Percentiles rank a stretch among this genome's conserved stretches.
These are phyloP conservation scores for Termitomyces sp. DNA, from an alignment of 768 basidiomycete species.

Conservation along the genomic window DNA sequence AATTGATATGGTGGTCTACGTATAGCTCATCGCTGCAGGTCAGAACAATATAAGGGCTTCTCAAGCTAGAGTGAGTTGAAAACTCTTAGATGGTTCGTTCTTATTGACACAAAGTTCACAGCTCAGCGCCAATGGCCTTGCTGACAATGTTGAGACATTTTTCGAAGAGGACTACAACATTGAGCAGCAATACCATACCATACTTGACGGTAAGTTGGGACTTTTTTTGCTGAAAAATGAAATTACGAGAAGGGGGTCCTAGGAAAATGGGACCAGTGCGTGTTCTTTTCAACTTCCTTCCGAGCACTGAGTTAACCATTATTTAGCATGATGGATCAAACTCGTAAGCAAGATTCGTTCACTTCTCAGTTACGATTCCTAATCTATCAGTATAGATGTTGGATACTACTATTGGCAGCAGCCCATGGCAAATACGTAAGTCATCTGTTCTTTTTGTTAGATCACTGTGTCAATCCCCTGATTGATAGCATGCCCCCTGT, in stretches of 20 bases:
- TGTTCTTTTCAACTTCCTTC: background rate
- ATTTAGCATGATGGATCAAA: constrained; percentile 64
- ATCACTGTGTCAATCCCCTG: background rate
- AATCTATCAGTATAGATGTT: constrained; percentile 29
- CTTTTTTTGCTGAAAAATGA: background rate
- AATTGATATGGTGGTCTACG: background rate
- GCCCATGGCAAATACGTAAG: constrained; percentile 57
- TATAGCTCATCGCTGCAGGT: constrained; percentile 48
- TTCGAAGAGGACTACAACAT: constrained; percentile 61
- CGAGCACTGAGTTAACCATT: background rate
- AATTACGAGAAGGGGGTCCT: background rate
- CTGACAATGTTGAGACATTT: constrained; percentile 44
- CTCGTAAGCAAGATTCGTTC: constrained; percentile 28
- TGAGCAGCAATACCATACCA: constrained; percentile 52
- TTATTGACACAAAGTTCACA: constrained; percentile 1
- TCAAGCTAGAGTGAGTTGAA: constrained; percentile 43
- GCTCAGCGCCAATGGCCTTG: constrained; percentile 53
- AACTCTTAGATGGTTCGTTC: background rate
- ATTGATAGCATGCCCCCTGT: constrained; percentile 43
- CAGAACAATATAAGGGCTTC: constrained; percentile 54
- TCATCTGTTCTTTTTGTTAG: background rate
- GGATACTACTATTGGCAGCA: constrained; percentile 70
- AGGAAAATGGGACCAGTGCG: constrained; percentile 63
- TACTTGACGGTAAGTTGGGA: constrained; percentile 41
- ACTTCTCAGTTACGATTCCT: background rate